Evolutionary conservation across 2,329 filamentous ascomycete genomes (phyloP).

Genomic region (Xylariaceae sp.): DNA sequence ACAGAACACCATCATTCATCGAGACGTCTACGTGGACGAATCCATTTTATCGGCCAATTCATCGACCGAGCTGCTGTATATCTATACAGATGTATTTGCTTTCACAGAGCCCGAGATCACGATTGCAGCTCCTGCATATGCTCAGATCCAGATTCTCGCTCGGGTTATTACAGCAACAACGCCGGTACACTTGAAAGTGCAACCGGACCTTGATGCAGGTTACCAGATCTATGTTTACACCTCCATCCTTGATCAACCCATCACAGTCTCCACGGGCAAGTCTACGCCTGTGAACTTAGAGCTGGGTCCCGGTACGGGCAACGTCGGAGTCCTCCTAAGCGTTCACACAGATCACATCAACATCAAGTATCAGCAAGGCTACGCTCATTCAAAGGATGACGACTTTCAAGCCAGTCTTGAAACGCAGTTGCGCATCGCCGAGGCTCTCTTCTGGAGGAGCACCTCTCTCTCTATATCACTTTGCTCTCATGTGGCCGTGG

Average conservation of each 20-base stretch:
- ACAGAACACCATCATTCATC: background rate
- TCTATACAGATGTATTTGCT: slow-evolving; percentile 1
- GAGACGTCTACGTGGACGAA: background rate
- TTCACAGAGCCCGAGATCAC: background rate
- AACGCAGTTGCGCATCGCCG: background rate
- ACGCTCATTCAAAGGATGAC: background rate
- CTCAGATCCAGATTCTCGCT: background rate
- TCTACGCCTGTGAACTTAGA: background rate
- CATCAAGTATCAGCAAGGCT: background rate
- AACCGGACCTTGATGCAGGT: background rate
- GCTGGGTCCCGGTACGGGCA: background rate
- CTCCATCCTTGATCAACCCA: background rate
- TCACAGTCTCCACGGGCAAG: background rate
- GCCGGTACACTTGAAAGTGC: background rate
- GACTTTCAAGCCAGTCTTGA: background rate
- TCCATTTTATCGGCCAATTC: background rate
- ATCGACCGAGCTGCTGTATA: background rate
- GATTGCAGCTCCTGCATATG: background rate
- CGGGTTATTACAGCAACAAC: background rate
- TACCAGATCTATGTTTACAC: background rate
- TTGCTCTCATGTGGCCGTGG: background rate
- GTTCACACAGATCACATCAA: background rate
- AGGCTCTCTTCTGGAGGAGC: background rate
- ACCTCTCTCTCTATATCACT: background rate
- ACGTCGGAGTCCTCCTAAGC: background rate